These are phyloP conservation scores for Rhizopus delemar DNA, from an alignment of 371 early-diverging fungal species.

Conservation along the genomic window DNA sequence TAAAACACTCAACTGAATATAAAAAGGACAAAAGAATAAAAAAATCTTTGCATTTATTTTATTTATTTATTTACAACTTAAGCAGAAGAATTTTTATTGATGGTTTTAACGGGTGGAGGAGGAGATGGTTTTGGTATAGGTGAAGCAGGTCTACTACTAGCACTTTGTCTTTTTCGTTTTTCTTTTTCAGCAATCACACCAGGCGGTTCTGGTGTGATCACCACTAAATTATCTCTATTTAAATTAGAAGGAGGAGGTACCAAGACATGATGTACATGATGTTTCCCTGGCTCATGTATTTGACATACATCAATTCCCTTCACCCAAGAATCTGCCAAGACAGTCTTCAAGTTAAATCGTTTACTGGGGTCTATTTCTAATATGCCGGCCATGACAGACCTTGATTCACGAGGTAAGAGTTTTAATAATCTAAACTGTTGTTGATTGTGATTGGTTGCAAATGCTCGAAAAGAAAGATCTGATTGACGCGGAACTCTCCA, in stretches of 20 bases:
- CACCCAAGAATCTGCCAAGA: conserved; percentile 60
- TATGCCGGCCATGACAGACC: conserved; percentile 50
- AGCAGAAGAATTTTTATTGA: no score
- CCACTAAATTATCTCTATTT: conserved; percentile 37
- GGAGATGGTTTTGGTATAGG: conserved; percentile 6
- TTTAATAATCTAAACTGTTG: conserved; percentile 51
- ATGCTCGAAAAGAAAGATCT: conserved; percentile 59
- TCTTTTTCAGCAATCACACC: conserved; percentile 52
- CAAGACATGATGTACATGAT: conserved; percentile 54
- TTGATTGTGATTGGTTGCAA: conserved; percentile 41
- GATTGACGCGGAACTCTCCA: conserved; percentile 59
- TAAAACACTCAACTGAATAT: no score
- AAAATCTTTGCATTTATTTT: no score
- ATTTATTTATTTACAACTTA: no score
- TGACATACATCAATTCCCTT: conserved; percentile 61
- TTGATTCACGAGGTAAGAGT: conserved; percentile 53
- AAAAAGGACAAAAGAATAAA: no score
- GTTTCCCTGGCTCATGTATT: conserved; percentile 41
- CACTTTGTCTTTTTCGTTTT: conserved; percentile 22
- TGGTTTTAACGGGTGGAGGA: background rate
- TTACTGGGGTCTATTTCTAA: conserved; percentile 54
- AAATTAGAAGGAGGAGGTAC: conserved; percentile 16
- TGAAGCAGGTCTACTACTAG: conserved; percentile 23
- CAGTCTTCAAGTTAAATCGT: conserved; percentile 42
- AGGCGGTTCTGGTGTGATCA: conserved; percentile 48